These are phyloP conservation scores for Jatropha multifida DNA, from an alignment of 441 rosid genomes.

Conservation along the genomic window DNA sequence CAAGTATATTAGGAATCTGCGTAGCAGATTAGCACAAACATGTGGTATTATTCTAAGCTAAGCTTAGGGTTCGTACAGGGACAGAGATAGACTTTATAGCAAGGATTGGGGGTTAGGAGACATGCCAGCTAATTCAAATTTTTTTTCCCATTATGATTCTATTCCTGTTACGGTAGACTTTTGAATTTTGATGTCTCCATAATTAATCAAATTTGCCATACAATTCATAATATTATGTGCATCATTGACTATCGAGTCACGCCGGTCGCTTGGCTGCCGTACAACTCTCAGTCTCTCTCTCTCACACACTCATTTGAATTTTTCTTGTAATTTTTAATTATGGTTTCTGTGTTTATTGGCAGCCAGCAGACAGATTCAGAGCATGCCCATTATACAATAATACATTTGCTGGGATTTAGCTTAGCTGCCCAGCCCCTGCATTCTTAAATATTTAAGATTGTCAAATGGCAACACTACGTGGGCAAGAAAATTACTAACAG, in stretches of 20 bases:
- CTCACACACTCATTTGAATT: no score
- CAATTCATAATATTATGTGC: background rate
- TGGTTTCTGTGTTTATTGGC: background rate
- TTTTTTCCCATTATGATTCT: background rate
- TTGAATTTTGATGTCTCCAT: background rate
- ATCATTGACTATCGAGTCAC: background rate
- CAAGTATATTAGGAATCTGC: background rate
- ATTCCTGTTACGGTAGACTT: background rate
- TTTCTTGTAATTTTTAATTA: no score
- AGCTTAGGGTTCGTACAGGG: background rate
- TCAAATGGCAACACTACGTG: slow-evolving; percentile 7
- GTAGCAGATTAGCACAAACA: background rate
- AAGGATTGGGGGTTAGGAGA: slow-evolving; percentile 14
- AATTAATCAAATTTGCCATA: background rate
- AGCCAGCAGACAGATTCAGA: slow-evolving; percentile 5
- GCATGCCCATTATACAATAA: background rate
- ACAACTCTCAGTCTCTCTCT: no score
- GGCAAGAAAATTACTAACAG: background rate
- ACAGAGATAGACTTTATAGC: slow-evolving; percentile 10
- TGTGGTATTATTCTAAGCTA: background rate
- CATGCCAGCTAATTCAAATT: slow-evolving; percentile 27
- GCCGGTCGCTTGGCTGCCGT: no score
- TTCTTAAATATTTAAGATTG: background rate
- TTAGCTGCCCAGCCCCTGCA: slow-evolving; percentile 2
- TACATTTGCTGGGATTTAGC: background rate